These are phyloP conservation scores for Miamiensis avidus DNA, from an alignment of 169 alveolate genomes.

Conservation along the genomic window DNA sequence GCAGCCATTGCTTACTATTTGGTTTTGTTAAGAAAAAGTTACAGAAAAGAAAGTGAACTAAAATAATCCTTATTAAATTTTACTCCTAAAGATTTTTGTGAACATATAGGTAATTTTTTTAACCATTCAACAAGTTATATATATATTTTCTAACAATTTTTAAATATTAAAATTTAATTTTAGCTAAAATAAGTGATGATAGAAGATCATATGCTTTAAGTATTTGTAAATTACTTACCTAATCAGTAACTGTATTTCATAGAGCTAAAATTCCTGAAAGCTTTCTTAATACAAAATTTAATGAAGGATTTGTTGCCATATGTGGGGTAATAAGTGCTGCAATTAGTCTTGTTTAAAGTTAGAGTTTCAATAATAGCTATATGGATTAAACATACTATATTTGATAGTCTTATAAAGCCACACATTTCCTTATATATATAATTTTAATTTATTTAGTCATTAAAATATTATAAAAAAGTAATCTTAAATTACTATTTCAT, in stretches of 20 bases:
- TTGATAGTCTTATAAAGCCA: too few species aligned
- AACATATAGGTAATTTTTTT: background rate
- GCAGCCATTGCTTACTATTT: background rate
- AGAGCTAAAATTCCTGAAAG: background rate
- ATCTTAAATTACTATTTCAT: too few species aligned
- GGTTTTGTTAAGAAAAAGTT: background rate
- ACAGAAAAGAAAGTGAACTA: background rate
- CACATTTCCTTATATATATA: too few species aligned
- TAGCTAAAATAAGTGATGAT: background rate
- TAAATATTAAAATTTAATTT: too few species aligned
- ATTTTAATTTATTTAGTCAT: too few species aligned
- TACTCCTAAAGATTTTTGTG: background rate
- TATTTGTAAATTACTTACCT: background rate
- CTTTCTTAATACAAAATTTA: background rate
- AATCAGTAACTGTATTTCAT: background rate
- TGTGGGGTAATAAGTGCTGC: background rate
- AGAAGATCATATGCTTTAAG: background rate
- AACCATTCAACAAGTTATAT: too few species aligned
- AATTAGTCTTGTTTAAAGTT: too few species aligned
- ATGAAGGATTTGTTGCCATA: background rate
- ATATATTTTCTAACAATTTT: too few species aligned
- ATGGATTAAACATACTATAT: too few species aligned
- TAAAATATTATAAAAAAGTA: too few species aligned
- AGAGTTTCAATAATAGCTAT: too few species aligned
- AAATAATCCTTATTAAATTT: too few species aligned